phyloP scores from a whole-genome alignment of 2,329 filamentous ascomycete species.

The Dryadomyces sulphureus region DNA sequence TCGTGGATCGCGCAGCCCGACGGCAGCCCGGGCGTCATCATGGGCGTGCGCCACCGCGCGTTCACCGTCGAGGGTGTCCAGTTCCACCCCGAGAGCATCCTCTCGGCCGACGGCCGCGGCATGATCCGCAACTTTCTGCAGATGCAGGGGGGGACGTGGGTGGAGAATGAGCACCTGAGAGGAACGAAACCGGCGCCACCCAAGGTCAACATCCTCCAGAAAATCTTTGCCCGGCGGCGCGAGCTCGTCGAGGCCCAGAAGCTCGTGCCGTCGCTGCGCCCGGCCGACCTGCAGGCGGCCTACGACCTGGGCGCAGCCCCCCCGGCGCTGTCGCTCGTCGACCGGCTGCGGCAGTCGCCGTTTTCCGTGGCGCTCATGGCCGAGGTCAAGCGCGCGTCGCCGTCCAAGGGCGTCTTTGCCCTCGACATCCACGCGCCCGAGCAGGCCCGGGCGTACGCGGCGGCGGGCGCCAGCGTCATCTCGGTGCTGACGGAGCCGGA shows the following conservation, averaged over 20 bases:
- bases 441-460: conserved; percentile 81
- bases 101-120: conserved; percentile 71
- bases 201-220: conserved; percentile 66
- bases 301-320: conserved; percentile 77
- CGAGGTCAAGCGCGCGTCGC: conserved; percentile 92
- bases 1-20: conserved; percentile 75
- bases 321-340: conserved; percentile 65
- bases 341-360: conserved; percentile 64
- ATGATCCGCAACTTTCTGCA: conserved; percentile 90
- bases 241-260: conserved; percentile 68
- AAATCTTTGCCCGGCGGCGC: conserved; percentile 74
- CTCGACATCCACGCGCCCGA: conserved; percentile 74
- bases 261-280: conserved; percentile 68
- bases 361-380: conserved; percentile 91
- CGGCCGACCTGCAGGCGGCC: conserved; percentile 69
- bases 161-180: conserved; percentile 52
- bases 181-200: conserved; percentile 10
- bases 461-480: conserved; percentile 90
- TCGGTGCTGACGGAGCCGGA: conserved; percentile 97
- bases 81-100: conserved; percentile 93
- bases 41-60: conserved; percentile 90
- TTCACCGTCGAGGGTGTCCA: conserved; percentile 90
- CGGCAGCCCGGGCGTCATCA: conserved; percentile 73
- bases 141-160: conserved; percentile 85
- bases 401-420: conserved; percentile 90